A percentile compares a stretch with the other conserved stretches of the same genome.
Conservation (phyloP, 495 filamentous ascomycete genomes). For the Aspergillus cristatus region DNA sequence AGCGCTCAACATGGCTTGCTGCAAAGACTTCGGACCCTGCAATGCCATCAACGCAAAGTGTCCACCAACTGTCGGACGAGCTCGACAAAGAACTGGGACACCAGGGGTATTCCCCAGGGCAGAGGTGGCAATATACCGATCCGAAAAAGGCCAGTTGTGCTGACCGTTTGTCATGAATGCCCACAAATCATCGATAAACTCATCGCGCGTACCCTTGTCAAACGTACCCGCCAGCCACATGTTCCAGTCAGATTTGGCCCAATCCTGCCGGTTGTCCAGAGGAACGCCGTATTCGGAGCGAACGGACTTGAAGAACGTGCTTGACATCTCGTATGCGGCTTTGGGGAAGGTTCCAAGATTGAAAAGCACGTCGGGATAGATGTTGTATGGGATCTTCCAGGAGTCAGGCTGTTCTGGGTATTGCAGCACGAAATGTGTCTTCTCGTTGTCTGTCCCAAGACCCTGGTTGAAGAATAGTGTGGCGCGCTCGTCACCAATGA, state of each 20-base stretch:
- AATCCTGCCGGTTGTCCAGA: constrained; percentile 34
- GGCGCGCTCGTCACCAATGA: constrained; percentile 29
- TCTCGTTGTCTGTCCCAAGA: constrained; percentile 23
- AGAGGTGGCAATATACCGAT: constrained; percentile 33
- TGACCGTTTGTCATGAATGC: constrained; percentile 39
- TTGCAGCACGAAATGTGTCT: constrained; percentile 37
- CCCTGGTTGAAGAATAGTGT: constrained; percentile 29
- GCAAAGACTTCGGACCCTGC: constrained; percentile 22
- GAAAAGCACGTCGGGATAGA: constrained; percentile 38
- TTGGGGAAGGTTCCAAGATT: constrained; percentile 30
- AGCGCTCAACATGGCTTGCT: constrained; percentile 9
- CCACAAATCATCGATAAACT: constrained; percentile 36
- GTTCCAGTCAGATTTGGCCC: constrained; percentile 45
- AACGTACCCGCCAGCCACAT: constrained; percentile 36
- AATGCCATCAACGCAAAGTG: constrained; percentile 45
- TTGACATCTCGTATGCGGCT: constrained; percentile 29
- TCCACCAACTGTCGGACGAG: constrained; percentile 47
- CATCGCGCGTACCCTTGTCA: constrained; percentile 16
- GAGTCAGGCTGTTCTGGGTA: constrained; percentile 26
- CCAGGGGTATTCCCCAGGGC: constrained; percentile 26
- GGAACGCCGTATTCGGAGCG: constrained; percentile 35
- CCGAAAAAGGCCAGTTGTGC: constrained; percentile 41
- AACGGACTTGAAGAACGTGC: constrained; percentile 28
- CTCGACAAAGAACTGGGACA: constrained; percentile 33
- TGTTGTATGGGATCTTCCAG: constrained; percentile 37